Evolutionary conservation across 768 basidiomycete species (phyloP), one percentile per base, ranked within the genome.

Genomic region (Pulveroboletus sp.): DNA sequence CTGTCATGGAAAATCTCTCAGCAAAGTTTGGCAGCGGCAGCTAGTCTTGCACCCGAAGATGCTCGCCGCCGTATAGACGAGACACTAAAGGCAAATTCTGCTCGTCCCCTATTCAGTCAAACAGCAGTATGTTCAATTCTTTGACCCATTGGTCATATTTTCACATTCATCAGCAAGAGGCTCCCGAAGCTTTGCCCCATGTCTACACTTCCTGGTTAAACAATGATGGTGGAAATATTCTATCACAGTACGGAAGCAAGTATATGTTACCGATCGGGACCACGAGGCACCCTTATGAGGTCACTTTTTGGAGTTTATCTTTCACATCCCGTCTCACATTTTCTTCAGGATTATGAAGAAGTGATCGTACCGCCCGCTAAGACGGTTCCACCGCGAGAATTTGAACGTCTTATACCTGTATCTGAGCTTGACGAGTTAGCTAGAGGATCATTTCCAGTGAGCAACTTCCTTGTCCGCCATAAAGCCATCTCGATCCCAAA

Each of bases 261-360:
- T 90, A 91, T 61, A 73, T 84, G 62, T 68, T 98, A 41, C 97
- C 97, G 1, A 51, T 90, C 1, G 97, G 92, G 2, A 97, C 94
- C 2, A 75, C 75, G 17, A 75, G 90, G 23, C 68, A 78, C 14
- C 74, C 79, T 43, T 62, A 78, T 37, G 88, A 94, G 62, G 94
- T 94, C 52, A 43, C 71, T 51, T 43, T 38, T 29, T 7, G 29
- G 8, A 23, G 13, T 23, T 41, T 20, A 14, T 49, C 50, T 20
- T 29, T 45, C 41, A 29, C 38, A 10, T 24, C 25, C 17, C 6
- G 17, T 44, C 50, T 53, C 44, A 59, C 50, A 20, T 45, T 23
- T 32, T 45, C n/a, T 48, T 16, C 53, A 94, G 92, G 80, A 84
- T 38, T 91, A 84, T 60, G 89, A 95, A 66, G 94, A 97, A 73